Conservation (phyloP, 208 protist genomes). For the Crithidia mellificae region DNA sequence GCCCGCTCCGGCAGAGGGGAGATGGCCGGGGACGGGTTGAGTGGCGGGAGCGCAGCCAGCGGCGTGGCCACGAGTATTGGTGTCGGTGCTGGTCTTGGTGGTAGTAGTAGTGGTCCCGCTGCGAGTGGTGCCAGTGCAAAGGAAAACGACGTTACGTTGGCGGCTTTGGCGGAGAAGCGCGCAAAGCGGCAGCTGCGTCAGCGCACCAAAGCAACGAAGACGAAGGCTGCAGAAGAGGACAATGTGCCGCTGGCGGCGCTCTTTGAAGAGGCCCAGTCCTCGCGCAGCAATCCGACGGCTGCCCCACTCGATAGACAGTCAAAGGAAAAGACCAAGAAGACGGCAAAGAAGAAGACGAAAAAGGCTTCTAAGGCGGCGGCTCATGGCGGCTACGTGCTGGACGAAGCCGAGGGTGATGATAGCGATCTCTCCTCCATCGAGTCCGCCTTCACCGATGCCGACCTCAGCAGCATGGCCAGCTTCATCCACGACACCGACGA, state of each 20-base stretch:
- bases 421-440: constrained; percentile 21
- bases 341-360: too few relatives aligned
- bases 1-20: constrained; percentile 5
- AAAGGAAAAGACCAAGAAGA: constrained; percentile 1
- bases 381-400: constrained; percentile 36
- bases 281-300: background rate
- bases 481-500: constrained; percentile 34
- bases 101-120: too few relatives aligned
- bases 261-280: background rate
- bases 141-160: background rate
- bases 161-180: background rate
- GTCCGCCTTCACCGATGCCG: constrained; percentile 20
- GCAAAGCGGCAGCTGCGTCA: background rate
- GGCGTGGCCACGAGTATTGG: background rate
- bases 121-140: background rate
- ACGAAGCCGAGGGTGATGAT: constrained; percentile 28
- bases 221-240: constrained; percentile 7
- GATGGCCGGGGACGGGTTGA: constrained; percentile 20
- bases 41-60: background rate
- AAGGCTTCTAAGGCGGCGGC: too few relatives aligned
- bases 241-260: constrained; percentile 16
- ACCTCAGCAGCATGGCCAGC: constrained; percentile 24
- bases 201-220: background rate
- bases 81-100: too few relatives aligned
- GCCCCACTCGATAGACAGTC: background rate